phyloP scores from a whole-genome alignment of 805 yeast genomes.

The Ogataea ganodermae region DNA sequence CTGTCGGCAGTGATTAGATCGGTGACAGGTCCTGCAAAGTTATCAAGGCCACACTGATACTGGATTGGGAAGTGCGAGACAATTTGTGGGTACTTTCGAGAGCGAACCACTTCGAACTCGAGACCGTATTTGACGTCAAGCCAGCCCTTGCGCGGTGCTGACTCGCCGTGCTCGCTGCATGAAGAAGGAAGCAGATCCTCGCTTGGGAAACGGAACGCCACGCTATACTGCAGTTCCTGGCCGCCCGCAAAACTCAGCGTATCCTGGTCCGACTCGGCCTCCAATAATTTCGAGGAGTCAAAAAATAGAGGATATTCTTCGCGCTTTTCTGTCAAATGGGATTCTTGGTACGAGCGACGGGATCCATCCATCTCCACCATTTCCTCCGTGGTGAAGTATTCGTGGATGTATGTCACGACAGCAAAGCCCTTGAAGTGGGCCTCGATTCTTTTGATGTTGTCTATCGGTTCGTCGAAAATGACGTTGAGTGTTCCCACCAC shows the following conservation, averaged over 20 bases:
- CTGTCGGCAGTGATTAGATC: background rate
- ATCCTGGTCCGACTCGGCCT: background rate
- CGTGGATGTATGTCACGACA: constrained; percentile 11
- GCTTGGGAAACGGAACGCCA: constrained; percentile 19
- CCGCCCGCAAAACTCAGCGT: constrained; percentile 4
- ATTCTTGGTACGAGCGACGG: constrained; percentile 4
- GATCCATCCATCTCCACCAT: constrained; percentile 19
- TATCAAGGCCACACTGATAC: constrained; percentile 18
- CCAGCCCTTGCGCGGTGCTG: constrained; percentile 13
- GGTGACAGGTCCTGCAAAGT: constrained; percentile 11
- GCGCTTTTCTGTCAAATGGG: constrained; percentile 9
- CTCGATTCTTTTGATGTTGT: constrained; percentile 9
- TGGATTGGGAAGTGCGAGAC: constrained; percentile 13
- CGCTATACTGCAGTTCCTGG: constrained; percentile 5
- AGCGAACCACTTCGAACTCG: constrained; percentile 13
- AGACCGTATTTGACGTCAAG: constrained; percentile 17
- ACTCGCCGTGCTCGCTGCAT: constrained; percentile 16
- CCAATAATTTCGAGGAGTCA: constrained; percentile 5
- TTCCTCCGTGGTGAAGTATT: constrained; percentile 11
- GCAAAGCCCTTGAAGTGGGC: constrained; percentile 18
- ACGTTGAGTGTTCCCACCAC: constrained; percentile 17
- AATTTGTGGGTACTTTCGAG: constrained; percentile 2
- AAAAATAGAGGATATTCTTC: constrained; percentile 15
- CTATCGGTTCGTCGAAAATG: constrained; percentile 7
- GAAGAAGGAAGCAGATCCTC: constrained; percentile 23